Evolutionary conservation across 176 grass and related monocot genomes (phyloP).

Genomic region (Cymbopogon citratus): DNA sequence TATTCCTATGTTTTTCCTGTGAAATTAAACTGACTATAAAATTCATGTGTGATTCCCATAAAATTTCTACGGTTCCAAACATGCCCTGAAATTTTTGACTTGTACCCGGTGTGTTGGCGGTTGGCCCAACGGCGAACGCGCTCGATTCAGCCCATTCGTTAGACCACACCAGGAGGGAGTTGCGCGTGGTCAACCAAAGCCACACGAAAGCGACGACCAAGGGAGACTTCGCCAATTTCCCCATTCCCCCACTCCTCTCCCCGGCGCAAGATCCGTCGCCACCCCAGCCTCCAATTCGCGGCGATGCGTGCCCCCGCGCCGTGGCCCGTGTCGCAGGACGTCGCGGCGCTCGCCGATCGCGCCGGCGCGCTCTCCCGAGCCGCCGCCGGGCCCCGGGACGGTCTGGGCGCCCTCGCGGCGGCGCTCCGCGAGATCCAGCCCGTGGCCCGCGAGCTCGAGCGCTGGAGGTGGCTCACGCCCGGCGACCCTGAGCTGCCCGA

Average conservation of each 20-base stretch:
- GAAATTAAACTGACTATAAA: too few species aligned
- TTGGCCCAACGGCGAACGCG: too few species aligned
- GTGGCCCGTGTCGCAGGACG: slow-evolving; percentile 36
- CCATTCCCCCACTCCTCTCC: not conserved
- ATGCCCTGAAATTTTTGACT: too few species aligned
- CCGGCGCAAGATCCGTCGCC: not conserved
- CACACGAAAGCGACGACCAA: not conserved
- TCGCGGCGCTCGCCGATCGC: slow-evolving; percentile 21
- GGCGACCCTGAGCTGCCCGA: not conserved
- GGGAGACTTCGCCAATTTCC: not conserved
- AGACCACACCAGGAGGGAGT: not conserved
- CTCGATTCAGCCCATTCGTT: too few species aligned
- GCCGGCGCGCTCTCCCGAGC: not conserved
- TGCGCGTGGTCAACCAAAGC: not conserved
- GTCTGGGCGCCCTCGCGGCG: slow-evolving; percentile 9
- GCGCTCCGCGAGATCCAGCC: slow-evolving; percentile 29
- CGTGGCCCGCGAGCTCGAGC: slow-evolving; percentile 9
- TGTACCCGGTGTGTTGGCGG: too few species aligned
- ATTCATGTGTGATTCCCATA: too few species aligned
- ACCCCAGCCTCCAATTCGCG: not conserved
- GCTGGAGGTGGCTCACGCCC: not conserved
- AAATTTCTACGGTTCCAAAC: too few species aligned
- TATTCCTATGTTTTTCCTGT: too few species aligned
- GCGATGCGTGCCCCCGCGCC: slow-evolving; percentile 11
- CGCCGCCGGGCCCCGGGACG: not conserved